These are phyloP conservation scores for Alternaria sp. DNA, from an alignment of 2,329 filamentous ascomycete species.

Conservation along the genomic window DNA sequence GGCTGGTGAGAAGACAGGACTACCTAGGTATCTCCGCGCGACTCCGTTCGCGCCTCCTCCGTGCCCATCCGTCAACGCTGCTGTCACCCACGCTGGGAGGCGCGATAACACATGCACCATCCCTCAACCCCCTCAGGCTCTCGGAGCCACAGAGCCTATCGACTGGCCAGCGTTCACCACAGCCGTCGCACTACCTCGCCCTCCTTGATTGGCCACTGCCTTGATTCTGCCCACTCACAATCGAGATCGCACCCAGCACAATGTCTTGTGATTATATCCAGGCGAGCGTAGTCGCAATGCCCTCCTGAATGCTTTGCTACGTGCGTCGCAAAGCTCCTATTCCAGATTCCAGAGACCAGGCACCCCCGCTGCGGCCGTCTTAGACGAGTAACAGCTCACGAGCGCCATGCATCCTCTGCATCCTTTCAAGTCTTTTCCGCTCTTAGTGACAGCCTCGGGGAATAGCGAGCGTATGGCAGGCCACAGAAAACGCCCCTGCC, in stretches of 20 bases:
- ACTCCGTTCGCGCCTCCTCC: neutral
- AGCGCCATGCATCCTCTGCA: slow-evolving; percentile 9
- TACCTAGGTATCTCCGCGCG: neutral
- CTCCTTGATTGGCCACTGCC: slow-evolving; percentile 8
- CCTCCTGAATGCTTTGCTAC: neutral
- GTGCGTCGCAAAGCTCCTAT: neutral
- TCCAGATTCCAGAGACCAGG: neutral
- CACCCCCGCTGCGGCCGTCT: neutral
- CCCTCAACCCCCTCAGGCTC: neutral
- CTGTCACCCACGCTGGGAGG: neutral
- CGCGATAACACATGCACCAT: slow-evolving; percentile 5
- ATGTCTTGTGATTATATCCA: neutral
- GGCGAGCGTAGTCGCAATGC: neutral
- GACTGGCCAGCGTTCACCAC: slow-evolving; percentile 1
- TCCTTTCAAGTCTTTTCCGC: slow-evolving; percentile 3
- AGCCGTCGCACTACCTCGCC: slow-evolving; percentile 7
- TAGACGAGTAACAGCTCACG: neutral
- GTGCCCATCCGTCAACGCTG: neutral
- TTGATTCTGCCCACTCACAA: slow-evolving; percentile 2
- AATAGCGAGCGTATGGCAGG: slow-evolving; percentile 4
- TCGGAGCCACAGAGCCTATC: neutral
- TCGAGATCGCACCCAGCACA: neutral
- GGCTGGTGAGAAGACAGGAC: neutral
- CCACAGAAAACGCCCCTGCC: slow-evolving; percentile 3
- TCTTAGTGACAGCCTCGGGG: slow-evolving; percentile 1